phyloP scores from a whole-genome alignment of 345 rosid species.

The Euphorbia lathyris region DNA sequence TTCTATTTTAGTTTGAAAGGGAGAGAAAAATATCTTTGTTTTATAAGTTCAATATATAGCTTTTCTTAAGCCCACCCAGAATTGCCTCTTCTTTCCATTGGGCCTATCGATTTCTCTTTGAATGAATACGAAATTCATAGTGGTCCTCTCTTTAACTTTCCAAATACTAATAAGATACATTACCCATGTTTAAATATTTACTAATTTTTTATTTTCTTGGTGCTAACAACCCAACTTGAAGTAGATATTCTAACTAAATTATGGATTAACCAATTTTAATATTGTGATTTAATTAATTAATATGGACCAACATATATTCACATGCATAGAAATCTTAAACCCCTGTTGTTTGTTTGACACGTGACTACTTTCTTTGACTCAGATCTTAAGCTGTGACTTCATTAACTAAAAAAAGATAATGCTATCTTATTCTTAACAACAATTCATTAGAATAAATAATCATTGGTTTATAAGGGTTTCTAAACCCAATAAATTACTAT shows the following conservation, averaged over 20 bases:
- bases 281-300: not conserved
- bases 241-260: conserved; percentile 2
- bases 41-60: conserved; percentile 5
- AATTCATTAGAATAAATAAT: not conserved
- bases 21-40: not conserved
- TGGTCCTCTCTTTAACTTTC: conserved; percentile 11
- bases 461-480: not conserved
- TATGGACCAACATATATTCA: conserved; percentile 22
- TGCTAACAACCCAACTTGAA: conserved; percentile 1
- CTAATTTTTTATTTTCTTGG: not conserved
- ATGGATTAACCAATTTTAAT: not conserved
- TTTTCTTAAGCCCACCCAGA: conserved; percentile 14
- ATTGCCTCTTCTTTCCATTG: conserved; percentile 17
- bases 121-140: not conserved
- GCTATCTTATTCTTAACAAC: conserved; percentile 8
- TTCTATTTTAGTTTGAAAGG: too few species aligned
- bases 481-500: conserved; percentile 1
- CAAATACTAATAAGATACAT: not conserved
- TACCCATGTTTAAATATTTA: too few species aligned
- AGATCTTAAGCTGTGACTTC: conserved; percentile 10
- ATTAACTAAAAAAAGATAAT: not conserved
- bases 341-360: conserved; percentile 12
- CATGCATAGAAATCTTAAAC: conserved; percentile 25
- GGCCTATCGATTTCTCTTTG: conserved; percentile 10
- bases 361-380: conserved; percentile 12